Evolutionary conservation across 1,284 basidiomycete species (phyloP).

Genomic region (Fomitiporia mediterranea): DNA sequence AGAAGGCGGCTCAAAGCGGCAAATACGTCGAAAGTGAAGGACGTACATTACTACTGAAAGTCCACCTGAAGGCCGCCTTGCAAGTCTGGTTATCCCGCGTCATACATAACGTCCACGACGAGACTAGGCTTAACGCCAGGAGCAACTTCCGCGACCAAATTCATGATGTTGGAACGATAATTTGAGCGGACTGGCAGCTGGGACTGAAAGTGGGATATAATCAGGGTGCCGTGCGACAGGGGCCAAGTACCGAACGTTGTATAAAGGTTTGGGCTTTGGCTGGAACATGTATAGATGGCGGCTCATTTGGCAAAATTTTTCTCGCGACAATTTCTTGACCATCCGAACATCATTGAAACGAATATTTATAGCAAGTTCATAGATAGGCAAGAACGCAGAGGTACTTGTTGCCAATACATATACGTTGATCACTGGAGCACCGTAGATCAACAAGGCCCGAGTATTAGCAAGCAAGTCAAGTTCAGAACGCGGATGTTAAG

Average conservation of each 20-base stretch:
- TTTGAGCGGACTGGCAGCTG: too few relatives aligned
- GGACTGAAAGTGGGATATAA: too few relatives aligned
- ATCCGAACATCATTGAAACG: too few relatives aligned
- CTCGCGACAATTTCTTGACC: too few relatives aligned
- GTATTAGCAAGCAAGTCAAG: conserved; percentile 35
- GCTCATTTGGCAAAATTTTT: too few relatives aligned
- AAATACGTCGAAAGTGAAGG: too few relatives aligned
- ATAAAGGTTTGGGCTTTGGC: too few relatives aligned
- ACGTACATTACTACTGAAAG: conserved; percentile 1
- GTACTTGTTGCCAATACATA: conserved; percentile 33
- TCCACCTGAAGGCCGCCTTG: conserved; percentile 1
- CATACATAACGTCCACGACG: neutral
- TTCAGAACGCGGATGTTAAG: conserved; percentile 30
- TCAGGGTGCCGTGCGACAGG: too few relatives aligned
- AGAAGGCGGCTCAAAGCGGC: neutral
- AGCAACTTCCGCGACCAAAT: neutral
- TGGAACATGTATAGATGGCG: too few relatives aligned
- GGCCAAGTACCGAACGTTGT: too few relatives aligned
- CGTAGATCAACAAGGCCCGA: conserved; percentile 30
- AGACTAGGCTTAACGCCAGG: neutral
- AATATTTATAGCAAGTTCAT: too few relatives aligned
- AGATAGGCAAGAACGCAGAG: conserved; percentile 30
- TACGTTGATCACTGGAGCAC: conserved; percentile 29
- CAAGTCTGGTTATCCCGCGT: neutral
- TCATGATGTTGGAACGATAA: too few relatives aligned